Conservation (phyloP, 305 asterid species). For the Solanum hybrid region DNA sequence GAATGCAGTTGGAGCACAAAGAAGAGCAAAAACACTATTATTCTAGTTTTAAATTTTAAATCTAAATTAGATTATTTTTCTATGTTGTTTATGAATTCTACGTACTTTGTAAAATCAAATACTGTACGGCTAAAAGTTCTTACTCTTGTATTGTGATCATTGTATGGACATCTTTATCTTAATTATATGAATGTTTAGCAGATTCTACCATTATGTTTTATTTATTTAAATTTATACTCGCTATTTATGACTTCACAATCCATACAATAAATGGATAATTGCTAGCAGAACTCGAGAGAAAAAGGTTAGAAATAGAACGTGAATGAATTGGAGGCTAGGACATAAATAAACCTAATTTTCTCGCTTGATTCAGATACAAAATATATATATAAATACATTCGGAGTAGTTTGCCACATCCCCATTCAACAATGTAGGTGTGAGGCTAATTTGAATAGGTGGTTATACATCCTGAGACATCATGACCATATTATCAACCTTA, state of each 20-base stretch:
- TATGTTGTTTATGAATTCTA: not conserved
- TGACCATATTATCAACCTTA: not conserved
- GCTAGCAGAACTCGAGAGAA: not conserved
- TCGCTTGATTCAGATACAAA: not conserved
- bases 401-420: not conserved
- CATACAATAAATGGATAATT: not conserved
- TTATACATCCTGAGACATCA: not conserved
- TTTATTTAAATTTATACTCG: not conserved
- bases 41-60: not conserved
- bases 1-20: not conserved
- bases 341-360: not conserved
- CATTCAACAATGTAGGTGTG: not conserved
- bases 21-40: not conserved
- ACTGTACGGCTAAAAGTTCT: not conserved
- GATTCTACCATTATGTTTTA: not conserved
- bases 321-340: not conserved
- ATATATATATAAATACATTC: no score
- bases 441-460: not conserved
- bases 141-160: not conserved
- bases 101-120: not conserved
- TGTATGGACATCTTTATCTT: not conserved
- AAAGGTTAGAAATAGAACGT: not conserved
- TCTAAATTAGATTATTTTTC: not conserved
- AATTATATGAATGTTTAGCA: not conserved
- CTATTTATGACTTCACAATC: not conserved